Conservation (phyloP, 2,329 filamentous ascomycete genomes). For the Ampelomyces quisqualis region DNA sequence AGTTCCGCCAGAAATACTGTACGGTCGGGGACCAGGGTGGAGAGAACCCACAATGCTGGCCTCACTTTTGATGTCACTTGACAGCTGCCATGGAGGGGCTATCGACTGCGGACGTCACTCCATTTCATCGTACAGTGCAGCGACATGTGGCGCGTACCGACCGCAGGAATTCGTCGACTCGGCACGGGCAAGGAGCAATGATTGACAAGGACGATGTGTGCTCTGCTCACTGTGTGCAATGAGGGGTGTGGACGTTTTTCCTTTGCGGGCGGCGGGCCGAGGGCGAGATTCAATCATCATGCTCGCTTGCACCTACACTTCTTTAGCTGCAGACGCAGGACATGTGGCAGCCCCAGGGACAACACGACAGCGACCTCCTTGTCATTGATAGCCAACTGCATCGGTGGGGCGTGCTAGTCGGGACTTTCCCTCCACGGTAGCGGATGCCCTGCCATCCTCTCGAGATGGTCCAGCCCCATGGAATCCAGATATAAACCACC, state of each 20-base stretch:
- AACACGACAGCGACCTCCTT: slow-evolving; percentile 39
- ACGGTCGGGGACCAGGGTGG: slow-evolving; percentile 8
- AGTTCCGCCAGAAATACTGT: slow-evolving; percentile 1
- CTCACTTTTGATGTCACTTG: slow-evolving; percentile 8
- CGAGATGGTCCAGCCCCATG: slow-evolving; percentile 25
- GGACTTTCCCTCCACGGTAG: slow-evolving; percentile 36
- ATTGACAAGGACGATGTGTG: slow-evolving; percentile 13
- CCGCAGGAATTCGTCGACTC: slow-evolving; percentile 24
- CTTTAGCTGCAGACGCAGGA: slow-evolving; percentile 44
- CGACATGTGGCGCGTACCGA: slow-evolving; percentile 31
- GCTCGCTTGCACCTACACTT: slow-evolving; percentile 33
- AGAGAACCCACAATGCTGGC: slow-evolving; percentile 14
- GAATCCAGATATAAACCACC: slow-evolving; percentile 37
- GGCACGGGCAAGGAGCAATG: slow-evolving; percentile 20
- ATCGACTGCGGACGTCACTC: slow-evolving; percentile 20
- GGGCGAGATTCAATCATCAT: slow-evolving; percentile 30
- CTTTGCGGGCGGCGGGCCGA: slow-evolving; percentile 34
- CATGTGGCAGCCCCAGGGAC: slow-evolving; percentile 44
- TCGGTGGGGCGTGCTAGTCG: slow-evolving; percentile 37
- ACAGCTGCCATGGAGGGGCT: slow-evolving; percentile 1
- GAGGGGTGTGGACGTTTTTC: slow-evolving; percentile 34
- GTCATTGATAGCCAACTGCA: slow-evolving; percentile 40
- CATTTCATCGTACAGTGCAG: slow-evolving; percentile 27
- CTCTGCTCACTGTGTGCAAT: slow-evolving; percentile 18
- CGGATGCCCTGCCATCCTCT: slow-evolving; percentile 31